Evolutionary conservation across 495 filamentous ascomycete genomes (phyloP), one percentile per base, ranked within the genome.

Genomic region (Baudoinia panamericana): DNA sequence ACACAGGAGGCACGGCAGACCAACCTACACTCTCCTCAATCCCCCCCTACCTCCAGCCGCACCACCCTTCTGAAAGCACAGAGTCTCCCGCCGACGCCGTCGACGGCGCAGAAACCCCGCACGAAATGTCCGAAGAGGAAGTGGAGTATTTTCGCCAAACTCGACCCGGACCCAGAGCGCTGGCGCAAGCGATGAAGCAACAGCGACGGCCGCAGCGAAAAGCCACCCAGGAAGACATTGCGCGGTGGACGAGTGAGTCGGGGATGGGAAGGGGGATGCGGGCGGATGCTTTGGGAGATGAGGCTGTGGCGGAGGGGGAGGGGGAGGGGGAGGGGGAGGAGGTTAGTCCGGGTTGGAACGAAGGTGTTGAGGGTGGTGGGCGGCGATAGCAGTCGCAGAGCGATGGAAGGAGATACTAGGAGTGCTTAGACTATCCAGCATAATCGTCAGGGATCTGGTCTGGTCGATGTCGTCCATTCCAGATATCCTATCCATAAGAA

Each of bases 251-350:
- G 32, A 42, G 43, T 9, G 56, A 63, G 46, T 54, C 48, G 6
- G 61, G 61, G 28, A 64, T 64, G 61, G 56, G 57, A 1, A 16
- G 22, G 10, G 60, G 58, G 5, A 50, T 48, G 30, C 36, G 51
- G n/a, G 61, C 61, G 15, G 61, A 64, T 49, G 42, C 55, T 13
- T 42, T 64, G n/a, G 61, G 61, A 4, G 60, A 63, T 54, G 56
- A 51, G 21, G 47, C 46, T 29, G 57, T 49, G 18, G 47, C 47
- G 18, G 49, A 40, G 7, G 40, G 41, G 17, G 29, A 22, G 0
- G 38, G 30, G 26, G 50, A 50, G 25, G 54, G 53, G 26, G 27
- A 44, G 37, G 19, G 24, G 17, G 46, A 48, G 30, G 21, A 39
- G 33, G 41, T 26, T 8, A 36, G 1, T n/a, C 30, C 30, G 2